Percentiles rank a stretch among this genome's conserved stretches.
Evolutionary conservation across 169 alveolate species (phyloP).

Genomic region (Cyclospora cayetanensis): DNA sequence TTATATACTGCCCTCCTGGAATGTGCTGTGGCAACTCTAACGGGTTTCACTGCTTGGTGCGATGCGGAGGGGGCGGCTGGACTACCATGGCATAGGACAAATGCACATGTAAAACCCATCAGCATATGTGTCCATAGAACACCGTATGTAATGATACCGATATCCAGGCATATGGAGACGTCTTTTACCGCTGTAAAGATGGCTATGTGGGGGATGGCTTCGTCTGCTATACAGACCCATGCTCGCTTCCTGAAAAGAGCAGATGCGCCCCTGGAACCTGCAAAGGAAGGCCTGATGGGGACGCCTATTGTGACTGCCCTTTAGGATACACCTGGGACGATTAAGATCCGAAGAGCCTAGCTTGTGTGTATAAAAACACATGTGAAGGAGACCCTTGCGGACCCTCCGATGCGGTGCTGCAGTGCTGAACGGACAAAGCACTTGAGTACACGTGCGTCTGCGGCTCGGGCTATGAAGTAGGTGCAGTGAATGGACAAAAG

Average conservation of each 20-base stretch:
- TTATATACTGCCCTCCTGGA: slow-evolving; percentile 53
- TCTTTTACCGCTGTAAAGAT: slow-evolving; percentile 39
- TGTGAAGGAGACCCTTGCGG: slow-evolving; percentile 41
- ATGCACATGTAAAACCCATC: slow-evolving; percentile 8
- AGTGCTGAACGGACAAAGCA: slow-evolving; percentile 46
- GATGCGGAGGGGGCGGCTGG: background rate
- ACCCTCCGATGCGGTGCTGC: slow-evolving; percentile 33
- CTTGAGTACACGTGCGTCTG: slow-evolving; percentile 33
- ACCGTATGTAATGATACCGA: slow-evolving; percentile 5
- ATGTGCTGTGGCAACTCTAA: background rate
- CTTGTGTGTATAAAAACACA: background rate
- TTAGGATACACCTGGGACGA: slow-evolving; percentile 44
- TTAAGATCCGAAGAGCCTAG: background rate
- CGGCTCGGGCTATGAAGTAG: slow-evolving; percentile 25
- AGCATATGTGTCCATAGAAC: background rate
- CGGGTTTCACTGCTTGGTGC: background rate
- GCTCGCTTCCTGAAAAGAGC: background rate
- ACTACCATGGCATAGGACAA: background rate
- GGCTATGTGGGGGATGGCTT: slow-evolving; percentile 41
- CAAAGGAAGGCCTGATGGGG: slow-evolving; percentile 54
- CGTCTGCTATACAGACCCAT: slow-evolving; percentile 37
- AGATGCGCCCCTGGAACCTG: slow-evolving; percentile 30
- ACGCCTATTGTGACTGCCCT: slow-evolving; percentile 37
- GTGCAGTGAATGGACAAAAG: background rate
- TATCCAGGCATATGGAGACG: background rate